Evolutionary conservation across 495 filamentous ascomycete genomes (phyloP), one percentile per base, ranked within the genome.

Genomic region (Evernia prunastri): DNA sequence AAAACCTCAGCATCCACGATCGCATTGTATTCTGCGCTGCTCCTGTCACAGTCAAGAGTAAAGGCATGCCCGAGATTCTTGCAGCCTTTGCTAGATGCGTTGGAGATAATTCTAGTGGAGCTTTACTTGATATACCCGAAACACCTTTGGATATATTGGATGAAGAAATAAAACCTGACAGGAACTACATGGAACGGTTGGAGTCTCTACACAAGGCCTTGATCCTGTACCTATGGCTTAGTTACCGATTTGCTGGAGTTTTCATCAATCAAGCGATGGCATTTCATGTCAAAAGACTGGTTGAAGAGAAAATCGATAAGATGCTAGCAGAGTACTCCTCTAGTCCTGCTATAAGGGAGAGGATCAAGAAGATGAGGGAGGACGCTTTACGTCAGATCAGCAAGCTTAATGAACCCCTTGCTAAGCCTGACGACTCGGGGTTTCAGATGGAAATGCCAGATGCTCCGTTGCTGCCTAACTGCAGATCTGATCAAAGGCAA

Each of bases 161-260:
- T 58, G 69, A 79, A 47, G 76, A 77, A 4, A 75, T 75, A 11
- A 79, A 69, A 9, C 70, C 64, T 17, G 71, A 71, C 58, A 80
- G 75, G 56, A 71, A 78, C 0, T 88, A 89, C 60, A 72, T 97
- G 66, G 69, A 74, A 35, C 72, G 78, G 11, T 74, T 96, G 53
- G 95, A 97, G 74, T 69, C 67, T 23, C 76, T 97, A 29, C 95
- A 98, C 75, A 91, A 89, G 71, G 78, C 83, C 20, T 74, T 97
- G 39, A 88, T 93, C 25, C 74, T 93, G 25, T 98, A 96, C 68
- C 78, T 92, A 11, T 98, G 94, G 94, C 79, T 97, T 23, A 84
- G 83, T 63, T 89, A 80, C 67, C 79, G 85, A 7, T 87, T 87
- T 66, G 72, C 86, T 15, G 90, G 92, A 58, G 81, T 96, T 15